Evolutionary conservation across 2,329 filamentous ascomycete genomes (phyloP).

Genomic region (Penicillium glabrum): DNA sequence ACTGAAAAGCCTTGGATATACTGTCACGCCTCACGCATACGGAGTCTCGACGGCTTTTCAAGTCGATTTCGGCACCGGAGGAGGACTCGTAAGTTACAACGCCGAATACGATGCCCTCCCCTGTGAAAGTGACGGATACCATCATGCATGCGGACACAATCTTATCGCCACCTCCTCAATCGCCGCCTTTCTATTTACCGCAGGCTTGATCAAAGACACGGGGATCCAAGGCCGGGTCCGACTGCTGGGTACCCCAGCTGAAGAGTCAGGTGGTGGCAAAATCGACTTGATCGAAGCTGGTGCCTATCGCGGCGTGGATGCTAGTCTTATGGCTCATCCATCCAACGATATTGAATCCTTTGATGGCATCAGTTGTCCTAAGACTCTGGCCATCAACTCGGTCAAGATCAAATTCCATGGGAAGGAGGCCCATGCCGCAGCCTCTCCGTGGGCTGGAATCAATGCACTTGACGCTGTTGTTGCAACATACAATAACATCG

Average conservation of each 20-base stretch:
- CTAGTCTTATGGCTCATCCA: constrained; percentile 12
- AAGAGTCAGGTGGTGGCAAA: constrained; percentile 21
- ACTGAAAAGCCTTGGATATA: not conserved
- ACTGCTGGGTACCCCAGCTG: constrained; percentile 17
- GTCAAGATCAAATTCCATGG: constrained; percentile 43
- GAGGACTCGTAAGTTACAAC: not conserved
- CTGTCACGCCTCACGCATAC: not conserved
- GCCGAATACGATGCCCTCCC: not conserved
- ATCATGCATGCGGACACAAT: not conserved
- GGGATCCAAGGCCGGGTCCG: constrained; percentile 4
- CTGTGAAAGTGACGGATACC: not conserved
- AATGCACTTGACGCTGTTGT: constrained; percentile 59
- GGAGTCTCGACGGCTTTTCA: not conserved
- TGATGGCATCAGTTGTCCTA: not conserved
- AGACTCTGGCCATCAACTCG: not conserved
- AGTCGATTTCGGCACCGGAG: not conserved
- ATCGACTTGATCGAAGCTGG: constrained; percentile 11
- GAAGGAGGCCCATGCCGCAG: constrained; percentile 53
- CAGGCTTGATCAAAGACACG: constrained; percentile 5
- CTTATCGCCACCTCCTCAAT: constrained; percentile 17
- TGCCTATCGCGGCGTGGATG: constrained; percentile 9
- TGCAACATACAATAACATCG: constrained; percentile 42
- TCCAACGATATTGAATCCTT: not conserved
- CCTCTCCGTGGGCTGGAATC: constrained; percentile 55
- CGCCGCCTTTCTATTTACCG: constrained; percentile 10